Percentiles rank a stretch among this genome's conserved stretches.
These are phyloP conservation scores for Fusarium nygamai DNA, from an alignment of 2,329 filamentous ascomycete genomes.

Conservation along the genomic window DNA sequence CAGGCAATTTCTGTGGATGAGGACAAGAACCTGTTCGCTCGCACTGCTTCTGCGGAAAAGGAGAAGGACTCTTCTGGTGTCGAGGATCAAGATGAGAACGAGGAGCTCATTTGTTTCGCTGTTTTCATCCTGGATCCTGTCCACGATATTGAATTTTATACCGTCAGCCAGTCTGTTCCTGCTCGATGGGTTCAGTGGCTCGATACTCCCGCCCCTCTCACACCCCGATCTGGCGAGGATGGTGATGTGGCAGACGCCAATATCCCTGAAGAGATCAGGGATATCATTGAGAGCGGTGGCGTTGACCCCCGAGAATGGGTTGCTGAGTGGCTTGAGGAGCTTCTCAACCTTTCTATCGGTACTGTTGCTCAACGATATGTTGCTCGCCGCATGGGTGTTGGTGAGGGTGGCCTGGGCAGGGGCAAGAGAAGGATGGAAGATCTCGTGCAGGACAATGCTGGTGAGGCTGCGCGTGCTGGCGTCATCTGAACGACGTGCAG, in stretches of 20 bases:
- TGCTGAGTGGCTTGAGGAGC: constrained; percentile 95
- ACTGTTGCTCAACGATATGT: constrained; percentile 95
- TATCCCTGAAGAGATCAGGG: constrained; percentile 83
- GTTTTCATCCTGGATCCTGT: constrained; percentile 87
- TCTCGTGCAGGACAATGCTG: constrained; percentile 64
- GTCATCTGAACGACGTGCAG: constrained; percentile 51
- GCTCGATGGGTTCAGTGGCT: constrained; percentile 91
- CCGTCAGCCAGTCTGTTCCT: constrained; percentile 84
- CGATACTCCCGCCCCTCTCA: constrained; percentile 73
- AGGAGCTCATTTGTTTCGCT: constrained; percentile 77
- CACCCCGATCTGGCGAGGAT: constrained; percentile 63
- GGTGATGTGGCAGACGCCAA: constrained; percentile 52
- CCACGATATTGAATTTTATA: constrained; percentile 87
- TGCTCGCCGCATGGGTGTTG: constrained; percentile 93
- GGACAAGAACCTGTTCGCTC: constrained; percentile 74
- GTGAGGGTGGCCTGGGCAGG: constrained; percentile 74
- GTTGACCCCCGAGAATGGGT: constrained; percentile 98
- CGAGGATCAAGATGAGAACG: constrained; percentile 61
- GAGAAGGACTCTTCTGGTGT: constrained; percentile 65
- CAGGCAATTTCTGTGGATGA: constrained; percentile 80
- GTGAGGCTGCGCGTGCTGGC: constrained; percentile 69
- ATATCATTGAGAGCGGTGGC: constrained; percentile 78
- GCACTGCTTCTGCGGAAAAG: constrained; percentile 62
- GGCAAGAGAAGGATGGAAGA: constrained; percentile 70
- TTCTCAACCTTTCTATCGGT: constrained; percentile 79